A percentile compares a stretch with the other conserved stretches of the same genome.
These are phyloP conservation scores for Magnolia kwangsiensis DNA, from an alignment of 164 flowering plant genomes.

Conservation along the genomic window DNA sequence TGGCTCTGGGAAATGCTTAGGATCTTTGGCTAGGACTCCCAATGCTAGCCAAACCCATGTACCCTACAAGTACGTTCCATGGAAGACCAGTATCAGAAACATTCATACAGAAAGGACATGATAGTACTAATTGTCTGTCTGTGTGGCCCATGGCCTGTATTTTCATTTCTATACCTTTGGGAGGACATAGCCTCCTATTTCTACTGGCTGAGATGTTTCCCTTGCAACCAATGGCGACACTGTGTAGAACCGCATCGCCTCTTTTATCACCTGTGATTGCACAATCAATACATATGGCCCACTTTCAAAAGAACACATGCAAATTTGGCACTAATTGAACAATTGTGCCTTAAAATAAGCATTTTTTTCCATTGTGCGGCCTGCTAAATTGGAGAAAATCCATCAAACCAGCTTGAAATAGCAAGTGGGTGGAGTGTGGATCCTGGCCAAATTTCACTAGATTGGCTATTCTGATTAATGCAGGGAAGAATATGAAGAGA, in stretches of 20 bases:
- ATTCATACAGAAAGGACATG: background rate
- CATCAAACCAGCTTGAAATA: too few species aligned
- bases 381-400: background rate
- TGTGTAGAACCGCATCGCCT: conserved; percentile 77
- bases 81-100: background rate
- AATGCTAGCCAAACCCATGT: conserved; percentile 97
- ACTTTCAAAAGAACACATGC: background rate
- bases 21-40: conserved; percentile 89
- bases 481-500: too few species aligned
- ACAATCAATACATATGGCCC: background rate
- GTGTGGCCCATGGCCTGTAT: background rate
- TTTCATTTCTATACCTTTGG: conserved; percentile 64
- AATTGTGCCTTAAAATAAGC: background rate
- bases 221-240: conserved; percentile 96
- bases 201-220: conserved; percentile 70
- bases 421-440: too few species aligned
- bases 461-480: background rate
- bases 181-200: conserved; percentile 79
- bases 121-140: too few species aligned
- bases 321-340: background rate
- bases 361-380: background rate
- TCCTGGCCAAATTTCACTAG: background rate
- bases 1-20: conserved; percentile 86
- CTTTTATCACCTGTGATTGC: conserved; percentile 69
- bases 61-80: conserved; percentile 44